Base-by-base conservation (phyloP, 129 eudicot species). In the Chrysanthemum lavandulifolium region DNA sequence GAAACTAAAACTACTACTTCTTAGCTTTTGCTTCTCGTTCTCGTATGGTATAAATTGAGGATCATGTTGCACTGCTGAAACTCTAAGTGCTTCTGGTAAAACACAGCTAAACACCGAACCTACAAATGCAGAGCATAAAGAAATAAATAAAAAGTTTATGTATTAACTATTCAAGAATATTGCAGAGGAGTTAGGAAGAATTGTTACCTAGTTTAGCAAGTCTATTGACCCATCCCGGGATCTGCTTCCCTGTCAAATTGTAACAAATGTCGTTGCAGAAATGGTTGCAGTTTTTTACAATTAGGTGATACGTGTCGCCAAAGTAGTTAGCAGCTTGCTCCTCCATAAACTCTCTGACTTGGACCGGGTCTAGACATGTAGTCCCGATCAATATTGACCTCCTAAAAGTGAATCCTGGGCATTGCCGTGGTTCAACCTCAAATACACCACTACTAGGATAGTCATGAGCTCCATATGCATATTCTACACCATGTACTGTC, bases 381-480 rank as follows among this genome's bases (percentile, higher is more conserved):
- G 88, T 85, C 74, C 92, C 96, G 18, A 89, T 80, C 63, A 86
- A 65, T n/a, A 89, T 82, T 0, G 96, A 86, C 79, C 77, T 82
- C 82, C 96, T 77, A 81, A 89, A 89, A 62, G 79, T 84, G 79
- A 89, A 89, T 10, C 96, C 96, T 8, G 92, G 89, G 82, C 96
- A 89, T 64, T 86, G 87, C 29, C 86, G 84, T 40, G 96, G 96
- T 69, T 89, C 90, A 43, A 86, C 96, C 76, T 89, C 96, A 76
- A 86, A 89, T 3, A 89, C 88, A 5, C 96, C 96, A 43, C 89
- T 89, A 25, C 78, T 79, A 6, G 92, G 85, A 74, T 79, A 80
- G 68, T 89, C 96, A 48, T 89, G 96, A 14, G 96, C 96, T 15
- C 96, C 96, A 84, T 82, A 89, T 45, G 92, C 96, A 25, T 89